Conservation (phyloP, 2,329 filamentous ascomycete genomes). For the Penicillium palitans region DNA sequence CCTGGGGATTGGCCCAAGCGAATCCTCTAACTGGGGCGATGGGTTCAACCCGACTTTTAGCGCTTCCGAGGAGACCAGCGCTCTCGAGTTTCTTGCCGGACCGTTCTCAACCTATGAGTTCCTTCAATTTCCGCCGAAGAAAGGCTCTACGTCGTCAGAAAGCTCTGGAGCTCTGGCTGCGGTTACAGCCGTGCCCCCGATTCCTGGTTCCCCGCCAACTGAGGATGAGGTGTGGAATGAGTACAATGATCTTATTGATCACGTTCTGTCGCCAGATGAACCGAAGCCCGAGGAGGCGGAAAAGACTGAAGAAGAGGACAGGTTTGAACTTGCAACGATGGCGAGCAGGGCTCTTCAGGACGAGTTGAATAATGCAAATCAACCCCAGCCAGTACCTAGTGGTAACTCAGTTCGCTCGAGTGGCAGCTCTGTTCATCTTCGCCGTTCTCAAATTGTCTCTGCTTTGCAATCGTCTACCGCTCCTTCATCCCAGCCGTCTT, state of each 20-base stretch:
- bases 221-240: slow-evolving; percentile 95
- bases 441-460: slow-evolving; percentile 53
- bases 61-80: slow-evolving; percentile 33
- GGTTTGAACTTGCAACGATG: slow-evolving; percentile 40
- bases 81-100: slow-evolving; percentile 37
- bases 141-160: slow-evolving; percentile 69
- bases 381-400: slow-evolving; percentile 14
- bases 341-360: slow-evolving; percentile 43
- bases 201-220: slow-evolving; percentile 60
- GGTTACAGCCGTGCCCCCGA: slow-evolving; percentile 67
- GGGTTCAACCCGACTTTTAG: slow-evolving; percentile 37
- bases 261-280: slow-evolving; percentile 56
- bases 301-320: slow-evolving; percentile 24
- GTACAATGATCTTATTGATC: slow-evolving; percentile 83
- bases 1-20: slow-evolving; percentile 14
- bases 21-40: slow-evolving; percentile 26
- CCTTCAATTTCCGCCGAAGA: slow-evolving; percentile 69
- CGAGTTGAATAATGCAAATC: slow-evolving; percentile 30
- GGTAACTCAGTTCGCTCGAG: slow-evolving; percentile 32
- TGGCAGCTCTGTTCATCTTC: slow-evolving; percentile 43
- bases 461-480: slow-evolving; percentile 52
- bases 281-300: slow-evolving; percentile 20
- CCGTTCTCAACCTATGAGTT: slow-evolving; percentile 60
- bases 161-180: slow-evolving; percentile 63
- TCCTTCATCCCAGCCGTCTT: slow-evolving; percentile 54